Base-by-base conservation (phyloP, 164 flowering plant species). In the Akebia trifoliata region DNA sequence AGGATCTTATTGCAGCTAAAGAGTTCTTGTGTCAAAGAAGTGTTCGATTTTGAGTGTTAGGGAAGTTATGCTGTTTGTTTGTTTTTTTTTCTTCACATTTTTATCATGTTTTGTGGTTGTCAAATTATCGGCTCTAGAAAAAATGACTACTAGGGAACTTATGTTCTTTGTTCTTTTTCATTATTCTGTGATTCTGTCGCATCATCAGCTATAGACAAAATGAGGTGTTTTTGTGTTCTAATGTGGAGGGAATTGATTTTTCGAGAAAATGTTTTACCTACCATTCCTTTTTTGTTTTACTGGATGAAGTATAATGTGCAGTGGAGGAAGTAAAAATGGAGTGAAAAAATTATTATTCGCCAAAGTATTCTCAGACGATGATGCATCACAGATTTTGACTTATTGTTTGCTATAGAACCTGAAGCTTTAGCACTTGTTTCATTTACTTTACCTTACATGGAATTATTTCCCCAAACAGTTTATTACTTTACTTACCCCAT, bases 351-450 rank as follows among this genome's bases (percentile, higher is more conserved):
- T 12, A 26, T 47, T 47, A 7, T 47, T 24, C 17, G 25, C 6
- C 4, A 38, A 39, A 55, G 24, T 39, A 29, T n/a, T 30, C 35
- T 12, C 10, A 49, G 34, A 49, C 53, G 25, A n/a, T 36, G n/a
- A 29, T 51, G 12, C 5, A 24, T 37, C 32, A 55, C 10, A 8
- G 8, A 14, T 55, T 10, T 55, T 15, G 17, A 1, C 22, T 28
- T 15, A 40, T 56, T 20, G 30, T 21, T 54, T 54, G 37, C 45
- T 54, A n/a, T 55, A 26, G 45, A 8, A 29, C 24, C n/a, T 56
- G 49, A 15, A 29, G 26, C n/a, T 39, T 15, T 18, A 9, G 8
- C 12, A 18, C 12, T 24, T 56, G 26, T 42, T 10, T 40, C 25
- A 3, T 18, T 56, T 35, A 10, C 17, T 42, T 40, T 56, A 26